Percentiles rank a stretch among this genome's conserved stretches.
These are phyloP conservation scores for Camellia lanceoleosa DNA, from an alignment of 148 eudicot genomes.

Conservation along the genomic window DNA sequence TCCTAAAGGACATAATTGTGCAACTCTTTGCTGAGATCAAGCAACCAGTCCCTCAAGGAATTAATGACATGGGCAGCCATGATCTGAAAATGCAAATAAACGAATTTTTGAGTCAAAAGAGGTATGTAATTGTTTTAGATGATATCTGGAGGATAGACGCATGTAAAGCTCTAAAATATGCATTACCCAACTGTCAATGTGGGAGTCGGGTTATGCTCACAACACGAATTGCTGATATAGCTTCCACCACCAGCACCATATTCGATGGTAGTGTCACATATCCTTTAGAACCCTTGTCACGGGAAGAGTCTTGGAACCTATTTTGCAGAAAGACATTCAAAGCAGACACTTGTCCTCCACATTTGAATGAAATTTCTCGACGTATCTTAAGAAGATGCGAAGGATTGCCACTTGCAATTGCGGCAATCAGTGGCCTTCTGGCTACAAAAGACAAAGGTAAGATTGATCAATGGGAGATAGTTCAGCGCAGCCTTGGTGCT, in stretches of 20 bases:
- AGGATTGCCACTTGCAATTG: constrained; percentile 17
- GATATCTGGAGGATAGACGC: too few relatives aligned
- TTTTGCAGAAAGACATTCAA: constrained; percentile 17
- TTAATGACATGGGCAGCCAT: too few relatives aligned
- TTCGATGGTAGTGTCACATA: too few relatives aligned
- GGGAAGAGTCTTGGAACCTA: background rate
- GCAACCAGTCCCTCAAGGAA: background rate
- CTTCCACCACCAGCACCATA: too few relatives aligned
- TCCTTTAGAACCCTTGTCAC: too few relatives aligned
- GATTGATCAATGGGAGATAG: background rate
- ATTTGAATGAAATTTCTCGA: constrained; percentile 12
- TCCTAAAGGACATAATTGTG: background rate
- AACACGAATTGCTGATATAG: too few relatives aligned
- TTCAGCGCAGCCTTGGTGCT: background rate
- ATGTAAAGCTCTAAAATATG: too few relatives aligned
- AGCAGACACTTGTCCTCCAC: constrained; percentile 9
- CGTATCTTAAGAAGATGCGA: constrained; percentile 9
- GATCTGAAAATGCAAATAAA: background rate
- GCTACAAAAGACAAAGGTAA: background rate
- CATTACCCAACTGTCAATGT: too few relatives aligned
- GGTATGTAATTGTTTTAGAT: constrained; percentile 1
- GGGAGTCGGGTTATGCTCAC: too few relatives aligned
- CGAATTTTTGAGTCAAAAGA: background rate
- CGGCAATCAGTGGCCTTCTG: constrained; percentile 7
- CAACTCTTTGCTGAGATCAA: background rate